These are phyloP conservation scores for Pestalotiopsis fici DNA, from an alignment of 2,329 filamentous ascomycete genomes.

Conservation along the genomic window DNA sequence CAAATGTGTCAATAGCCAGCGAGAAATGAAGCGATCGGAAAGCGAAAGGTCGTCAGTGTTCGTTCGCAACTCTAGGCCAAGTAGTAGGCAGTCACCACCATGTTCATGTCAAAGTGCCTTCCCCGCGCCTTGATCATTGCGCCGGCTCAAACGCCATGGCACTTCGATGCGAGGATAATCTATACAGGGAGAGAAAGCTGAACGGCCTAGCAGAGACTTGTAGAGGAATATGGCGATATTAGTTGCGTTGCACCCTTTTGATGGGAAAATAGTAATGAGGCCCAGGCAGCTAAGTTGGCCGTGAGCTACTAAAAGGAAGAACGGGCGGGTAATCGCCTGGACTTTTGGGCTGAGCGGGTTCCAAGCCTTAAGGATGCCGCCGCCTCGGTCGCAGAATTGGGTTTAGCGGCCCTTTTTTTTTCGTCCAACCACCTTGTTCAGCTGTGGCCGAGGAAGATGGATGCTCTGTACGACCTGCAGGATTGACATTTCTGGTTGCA, in stretches of 20 bases:
- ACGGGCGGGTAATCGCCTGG: not conserved
- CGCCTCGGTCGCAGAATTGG: slow-evolving; percentile 16
- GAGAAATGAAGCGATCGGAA: not conserved
- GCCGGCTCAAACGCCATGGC: not conserved
- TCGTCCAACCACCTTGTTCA: not conserved
- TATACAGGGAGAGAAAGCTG: not conserved
- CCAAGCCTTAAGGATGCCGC: not conserved
- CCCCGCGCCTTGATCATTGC: not conserved
- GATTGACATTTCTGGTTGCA: not conserved
- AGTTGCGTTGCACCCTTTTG: no score
- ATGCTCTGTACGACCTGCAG: not conserved
- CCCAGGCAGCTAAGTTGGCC: not conserved
- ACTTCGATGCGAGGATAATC: not conserved
- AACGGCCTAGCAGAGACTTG: no score
- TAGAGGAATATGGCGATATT: not conserved
- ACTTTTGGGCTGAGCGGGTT: not conserved
- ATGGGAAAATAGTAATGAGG: not conserved
- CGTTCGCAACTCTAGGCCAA: not conserved
- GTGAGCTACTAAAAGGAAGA: not conserved
- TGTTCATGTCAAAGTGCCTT: not conserved
- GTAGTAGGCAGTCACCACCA: not conserved
- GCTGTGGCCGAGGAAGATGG: not conserved
- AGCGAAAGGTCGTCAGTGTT: not conserved
- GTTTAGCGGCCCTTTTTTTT: slow-evolving; percentile 14
- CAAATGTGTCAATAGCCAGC: not conserved